A percentile compares a stretch with the other conserved stretches of the same genome.
phyloP scores from a whole-genome alignment of 2,329 filamentous ascomycete genomes.

The Phialocephala subalpina region DNA sequence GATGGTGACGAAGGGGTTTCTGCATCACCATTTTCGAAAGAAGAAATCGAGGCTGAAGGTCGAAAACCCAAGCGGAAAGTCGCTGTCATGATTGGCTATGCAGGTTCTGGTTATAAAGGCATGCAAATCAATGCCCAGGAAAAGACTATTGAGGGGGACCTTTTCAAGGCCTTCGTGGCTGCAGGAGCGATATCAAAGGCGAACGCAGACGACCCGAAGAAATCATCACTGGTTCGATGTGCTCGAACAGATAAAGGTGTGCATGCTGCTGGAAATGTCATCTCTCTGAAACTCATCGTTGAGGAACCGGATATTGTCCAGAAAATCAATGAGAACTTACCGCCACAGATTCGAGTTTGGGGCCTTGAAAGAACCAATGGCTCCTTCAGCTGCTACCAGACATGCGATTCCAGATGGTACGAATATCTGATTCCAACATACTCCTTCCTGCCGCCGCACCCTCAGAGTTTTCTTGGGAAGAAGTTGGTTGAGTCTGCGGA shows the following conservation, averaged over 20 bases:
- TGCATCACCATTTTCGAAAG: constrained; percentile 65
- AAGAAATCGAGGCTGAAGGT: constrained; percentile 88
- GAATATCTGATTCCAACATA: constrained; percentile 97
- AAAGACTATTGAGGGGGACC: constrained; percentile 94
- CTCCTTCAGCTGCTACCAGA: constrained; percentile 92
- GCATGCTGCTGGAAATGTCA: constrained; percentile 93
- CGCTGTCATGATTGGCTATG: constrained; percentile 93
- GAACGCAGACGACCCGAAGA: constrained; percentile 96
- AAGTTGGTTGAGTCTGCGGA: constrained; percentile 82
- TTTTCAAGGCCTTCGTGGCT: constrained; percentile 90
- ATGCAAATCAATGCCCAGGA: constrained; percentile 89
- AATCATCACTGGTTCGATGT: constrained; percentile 92
- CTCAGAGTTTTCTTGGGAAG: constrained; percentile 83
- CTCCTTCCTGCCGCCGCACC: constrained; percentile 90
- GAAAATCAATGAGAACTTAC: constrained; percentile 88
- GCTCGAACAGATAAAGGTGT: constrained; percentile 97
- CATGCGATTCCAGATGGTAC: constrained; percentile 95
- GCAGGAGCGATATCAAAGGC: constrained; percentile 95
- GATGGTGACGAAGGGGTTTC: constrained; percentile 46
- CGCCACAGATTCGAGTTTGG: constrained; percentile 93
- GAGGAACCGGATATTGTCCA: constrained; percentile 88
- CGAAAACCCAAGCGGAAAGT: constrained; percentile 95
- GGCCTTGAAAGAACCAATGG: constrained; percentile 90
- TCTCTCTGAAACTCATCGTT: constrained; percentile 94
- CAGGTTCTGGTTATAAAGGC: constrained; percentile 94